Base-by-base conservation (phyloP, 257 asterid genomes). In the Nicotiana noctiflora region DNA sequence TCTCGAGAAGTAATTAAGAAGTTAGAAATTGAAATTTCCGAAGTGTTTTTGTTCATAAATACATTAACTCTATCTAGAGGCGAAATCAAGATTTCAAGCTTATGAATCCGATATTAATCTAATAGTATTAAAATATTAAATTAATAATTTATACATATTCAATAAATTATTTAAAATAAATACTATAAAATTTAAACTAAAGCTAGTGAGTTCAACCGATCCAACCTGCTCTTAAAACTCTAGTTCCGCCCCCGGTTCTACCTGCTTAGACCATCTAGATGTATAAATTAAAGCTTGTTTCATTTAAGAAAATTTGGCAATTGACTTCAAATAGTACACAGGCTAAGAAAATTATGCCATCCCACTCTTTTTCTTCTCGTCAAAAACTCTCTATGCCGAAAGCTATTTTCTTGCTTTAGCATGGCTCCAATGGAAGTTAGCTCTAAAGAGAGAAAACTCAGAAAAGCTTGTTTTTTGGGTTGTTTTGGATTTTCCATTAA, bases 401-500 rank as follows among this genome's bases (percentile, higher is more conserved):
- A 18, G 3, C 3, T 60, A 4, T 53, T 40, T 37, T 81, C 34
- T 29, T 46, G 27, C 8, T 75, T 56, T 81, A 29, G 64, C 75
- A 81, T 81, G 75, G 46, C 81, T 46, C 46, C 13, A 21, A 11
- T 21, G 49, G 70, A 53, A 37, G 46, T 21, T 4, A 40, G 15
- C 7, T 57, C 64, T 3, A 57, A 62, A 29, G 61, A 74, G 31
- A 72, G 57, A 74, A 72, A 59, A 51, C 12, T 23, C 6, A 72
- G 72, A 59, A 74, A 66, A 56, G 31, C 52, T 27, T 74, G 79
- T 52, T 74, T 81, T 46, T 27, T 59, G 55, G 74, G 84, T 46
- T 81, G 84, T 75, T 81, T 81, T 74, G 80, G 80, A 74, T 46
- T 74, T 81, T 81, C 63, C 32, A 40, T 6, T 19, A 21, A 2